Evolutionary conservation across 352 stramenopile genomes (phyloP), one percentile per base, ranked within the genome.

Genomic region (Pseudoperonospora humuli): DNA sequence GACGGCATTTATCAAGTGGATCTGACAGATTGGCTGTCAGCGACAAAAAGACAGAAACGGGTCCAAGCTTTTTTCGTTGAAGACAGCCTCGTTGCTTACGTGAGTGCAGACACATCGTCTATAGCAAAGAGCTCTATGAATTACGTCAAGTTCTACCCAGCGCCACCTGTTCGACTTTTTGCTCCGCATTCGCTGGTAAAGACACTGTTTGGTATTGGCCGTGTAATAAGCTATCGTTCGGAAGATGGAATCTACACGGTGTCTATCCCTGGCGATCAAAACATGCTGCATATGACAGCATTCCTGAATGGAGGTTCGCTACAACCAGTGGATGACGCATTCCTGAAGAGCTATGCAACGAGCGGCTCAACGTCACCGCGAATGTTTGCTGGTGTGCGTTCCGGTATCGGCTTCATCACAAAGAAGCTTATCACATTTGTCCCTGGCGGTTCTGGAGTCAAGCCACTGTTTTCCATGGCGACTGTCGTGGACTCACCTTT

Each of bases 1-100:
- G 77, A 89, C 45, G 80, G 71, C n/a, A 86, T 93, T 18, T 93
- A 93, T 57, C 46, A 67, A n/a, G 65, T 93, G 1, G 75, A 93
- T 40, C 59, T 93, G 19, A 62, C 75, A 10, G 75, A 87, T 40
- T 90, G 72, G 71, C 64, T 39, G 29, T n/a, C 49, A 23, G 43
- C 48, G 3, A 24, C 26, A 14, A 46, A 49, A 5, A 69, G 36
- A 9, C 43, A 72, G 40, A 73, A 74, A 32, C 73, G 73, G 8
- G 61, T 67, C 15, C 61, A 70, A 26, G 73, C 62, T 1, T 89
- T 67, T 27, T 70, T 87, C 1, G 41, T 71, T 0, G 69, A 88
- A 39, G 65, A 85, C 13, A 85, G 61, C 21, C 53, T 86, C 6
- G 46, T 64, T 4, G 42, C 49, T 3, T 71, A 67, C 18, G 50